Base-by-base conservation (phyloP, 164 flowering plant species). In the Vitis amurensis region DNA sequence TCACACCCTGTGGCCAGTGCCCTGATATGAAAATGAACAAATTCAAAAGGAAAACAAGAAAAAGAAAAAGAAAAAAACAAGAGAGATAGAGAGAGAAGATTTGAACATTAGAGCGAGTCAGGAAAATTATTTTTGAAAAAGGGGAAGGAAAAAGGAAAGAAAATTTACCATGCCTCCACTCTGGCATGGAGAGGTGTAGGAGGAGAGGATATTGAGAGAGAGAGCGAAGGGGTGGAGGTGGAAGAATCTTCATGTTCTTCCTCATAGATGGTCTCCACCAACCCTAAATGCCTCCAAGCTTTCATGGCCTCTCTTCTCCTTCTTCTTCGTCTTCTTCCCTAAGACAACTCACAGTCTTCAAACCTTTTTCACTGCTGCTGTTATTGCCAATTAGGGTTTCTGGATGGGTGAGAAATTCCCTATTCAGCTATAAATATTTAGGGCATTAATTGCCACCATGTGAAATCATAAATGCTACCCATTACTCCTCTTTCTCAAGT, bases 211-310 rank as follows among this genome's bases (percentile, higher is more conserved):
- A 57, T 44, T 29, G 83, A 12, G 8, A 81, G 68, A 8, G 82
- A 73, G 27, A 70, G 68, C 0, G 77, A 64, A 55, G 86, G 68
- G 58, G 84, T 61, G 12, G 82, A 64, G 13, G 76, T 27, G 9
- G 79, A 74, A 17, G 76, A 63, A 19, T 77, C 76, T 48, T 84
- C 86, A 4, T 83, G 64, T 44, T 85, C 89, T 64, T 89, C 93
- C 63, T 92, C 97, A 44, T 85, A 84, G 67, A 92, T 92, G 50
- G 97, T 92, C 12, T 86, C 90, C 16, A 88, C 95, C 11, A 81
- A 79, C 2, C 88, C 89, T 11, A 88, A 73, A 59, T 84, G 73
- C 53, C 66, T 69, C 91, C 90, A 87, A 13, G 75, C 77, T 75
- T 55, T 86, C 90, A 80, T 85, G 29, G 47, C 11, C 44, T 37